Conservation (phyloP, 176 grass and related monocot genomes). For the Pontederia crassipes region DNA sequence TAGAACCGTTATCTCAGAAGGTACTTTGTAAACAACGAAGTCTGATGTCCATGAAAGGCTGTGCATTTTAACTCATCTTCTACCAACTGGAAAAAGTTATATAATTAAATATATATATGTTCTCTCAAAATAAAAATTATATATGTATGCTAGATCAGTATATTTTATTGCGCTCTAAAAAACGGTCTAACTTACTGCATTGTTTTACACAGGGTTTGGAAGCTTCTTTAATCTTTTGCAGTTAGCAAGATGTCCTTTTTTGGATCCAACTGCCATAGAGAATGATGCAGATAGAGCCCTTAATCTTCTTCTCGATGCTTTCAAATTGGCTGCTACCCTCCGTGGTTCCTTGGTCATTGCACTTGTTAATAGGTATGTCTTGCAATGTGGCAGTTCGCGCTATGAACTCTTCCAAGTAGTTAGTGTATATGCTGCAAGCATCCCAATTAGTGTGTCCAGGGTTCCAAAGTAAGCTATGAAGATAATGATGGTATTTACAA, state of each 20-base stretch:
- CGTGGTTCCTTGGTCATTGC: slow-evolving; percentile 71
- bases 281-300: slow-evolving; percentile 57
- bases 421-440: no score
- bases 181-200: background rate
- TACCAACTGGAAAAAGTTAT: background rate
- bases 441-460: no score
- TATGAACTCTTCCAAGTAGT: background rate
- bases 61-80: no score
- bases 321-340: slow-evolving; percentile 48
- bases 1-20: slow-evolving; percentile 29
- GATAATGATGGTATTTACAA: no score
- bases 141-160: no score
- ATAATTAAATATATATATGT: no score
- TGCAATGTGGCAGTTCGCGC: background rate
- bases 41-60: no score
- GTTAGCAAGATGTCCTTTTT: slow-evolving; percentile 43
- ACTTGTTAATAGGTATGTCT: slow-evolving; percentile 70
- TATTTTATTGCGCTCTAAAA: background rate
- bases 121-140: no score
- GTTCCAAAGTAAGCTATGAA: no score
- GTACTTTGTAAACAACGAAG: slow-evolving; percentile 18
- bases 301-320: slow-evolving; percentile 59
- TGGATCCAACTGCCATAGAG: slow-evolving; percentile 68
- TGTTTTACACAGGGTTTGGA: slow-evolving; percentile 45
- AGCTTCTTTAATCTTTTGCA: slow-evolving; percentile 46